Percentiles rank a stretch among this genome's conserved stretches.
phyloP scores from a whole-genome alignment of 2,329 filamentous ascomycete genomes.

The Fonsecaea erecta region DNA sequence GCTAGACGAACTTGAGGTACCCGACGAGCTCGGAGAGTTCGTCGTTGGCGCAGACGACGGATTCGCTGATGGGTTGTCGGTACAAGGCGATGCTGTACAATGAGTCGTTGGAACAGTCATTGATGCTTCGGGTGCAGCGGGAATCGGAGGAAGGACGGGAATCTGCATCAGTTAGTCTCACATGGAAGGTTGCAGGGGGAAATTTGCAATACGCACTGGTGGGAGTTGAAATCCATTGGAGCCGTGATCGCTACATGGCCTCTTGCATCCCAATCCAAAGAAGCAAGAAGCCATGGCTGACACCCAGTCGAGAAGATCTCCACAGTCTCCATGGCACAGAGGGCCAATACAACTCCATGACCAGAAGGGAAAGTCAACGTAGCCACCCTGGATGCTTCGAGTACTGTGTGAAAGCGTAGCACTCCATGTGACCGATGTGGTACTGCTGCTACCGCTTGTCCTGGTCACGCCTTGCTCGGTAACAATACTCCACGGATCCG shows the following conservation, averaged over 20 bases:
- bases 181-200: background rate
- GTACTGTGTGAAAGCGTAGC: conserved; percentile 7
- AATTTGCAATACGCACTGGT: conserved; percentile 3
- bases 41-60: background rate
- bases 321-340: conserved; percentile 12
- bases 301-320: background rate
- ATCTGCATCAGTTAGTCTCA: conserved; percentile 3
- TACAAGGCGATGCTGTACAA: conserved; percentile 10
- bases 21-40: background rate
- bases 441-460: conserved; percentile 5
- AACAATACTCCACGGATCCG: background rate
- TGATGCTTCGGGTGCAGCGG: background rate
- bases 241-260: background rate
- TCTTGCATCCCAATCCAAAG: conserved; percentile 4
- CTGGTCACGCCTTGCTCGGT: background rate
- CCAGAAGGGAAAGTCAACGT: conserved; percentile 14
- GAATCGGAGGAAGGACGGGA: conserved; percentile 6
- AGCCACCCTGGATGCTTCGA: conserved; percentile 6
- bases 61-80: background rate
- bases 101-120: conserved; percentile 1
- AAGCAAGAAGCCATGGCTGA: conserved; percentile 5
- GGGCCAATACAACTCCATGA: conserved; percentile 17
- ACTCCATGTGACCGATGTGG: conserved; percentile 1
- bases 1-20: conserved; percentile 4
- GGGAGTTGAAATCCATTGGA: conserved; percentile 12